phyloP scores from a whole-genome alignment of 257 asterid genomes.

The Phtheirospermum japonicum region DNA sequence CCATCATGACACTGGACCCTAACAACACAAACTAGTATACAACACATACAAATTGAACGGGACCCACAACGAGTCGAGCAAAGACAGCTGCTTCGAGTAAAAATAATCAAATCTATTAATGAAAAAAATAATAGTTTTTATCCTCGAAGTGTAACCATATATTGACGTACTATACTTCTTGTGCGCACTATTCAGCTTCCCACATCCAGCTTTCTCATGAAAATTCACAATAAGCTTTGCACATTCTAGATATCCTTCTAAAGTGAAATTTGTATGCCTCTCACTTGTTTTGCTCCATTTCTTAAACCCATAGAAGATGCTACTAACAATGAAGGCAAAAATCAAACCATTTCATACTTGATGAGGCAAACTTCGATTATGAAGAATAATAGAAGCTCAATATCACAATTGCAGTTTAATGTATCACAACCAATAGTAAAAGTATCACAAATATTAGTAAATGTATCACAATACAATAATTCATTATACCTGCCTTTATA shows the following conservation, averaged over 20 bases:
- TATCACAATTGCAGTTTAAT: too few relatives aligned
- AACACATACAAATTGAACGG: too few relatives aligned
- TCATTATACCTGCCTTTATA: too few relatives aligned
- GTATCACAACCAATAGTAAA: too few relatives aligned
- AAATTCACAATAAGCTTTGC: slow-evolving; percentile 56
- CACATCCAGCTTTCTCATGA: slow-evolving; percentile 65
- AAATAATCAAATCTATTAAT: background rate
- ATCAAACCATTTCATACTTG: slow-evolving; percentile 74
- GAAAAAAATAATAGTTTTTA: slow-evolving; percentile 45
- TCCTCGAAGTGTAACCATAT: slow-evolving; percentile 64
- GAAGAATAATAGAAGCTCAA: slow-evolving; percentile 74
- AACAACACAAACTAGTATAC: too few relatives aligned
- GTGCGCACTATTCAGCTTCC: slow-evolving; percentile 71
- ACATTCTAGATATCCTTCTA: slow-evolving; percentile 72
- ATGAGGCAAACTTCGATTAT: slow-evolving; percentile 76
- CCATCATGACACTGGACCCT: too few relatives aligned
- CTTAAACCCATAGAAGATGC: slow-evolving; percentile 61
- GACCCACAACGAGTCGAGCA: too few relatives aligned
- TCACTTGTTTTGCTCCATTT: too few relatives aligned
- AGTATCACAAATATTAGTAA: too few relatives aligned
- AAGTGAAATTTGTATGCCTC: slow-evolving; percentile 51
- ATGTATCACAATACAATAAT: too few relatives aligned
- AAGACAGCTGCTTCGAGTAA: too few relatives aligned
- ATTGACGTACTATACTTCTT: slow-evolving; percentile 74
- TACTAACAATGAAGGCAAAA: slow-evolving; percentile 77